phyloP scores from a whole-genome alignment of 345 rosid genomes.

The Psidium friedrichsthalianum region DNA sequence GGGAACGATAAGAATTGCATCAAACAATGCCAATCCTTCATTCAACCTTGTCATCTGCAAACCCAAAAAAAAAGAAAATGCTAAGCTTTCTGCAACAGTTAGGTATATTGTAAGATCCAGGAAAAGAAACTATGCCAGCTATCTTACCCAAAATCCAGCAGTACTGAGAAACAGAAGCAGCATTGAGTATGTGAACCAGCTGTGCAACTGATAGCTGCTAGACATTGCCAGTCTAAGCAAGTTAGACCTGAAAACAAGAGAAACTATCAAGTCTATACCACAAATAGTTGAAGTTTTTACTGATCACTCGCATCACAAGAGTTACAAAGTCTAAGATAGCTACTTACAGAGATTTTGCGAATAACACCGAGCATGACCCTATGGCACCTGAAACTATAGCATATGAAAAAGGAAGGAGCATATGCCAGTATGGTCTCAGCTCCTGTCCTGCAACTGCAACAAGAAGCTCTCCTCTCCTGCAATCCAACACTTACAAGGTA shows the following conservation, averaged over 20 bases:
- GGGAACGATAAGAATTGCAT: constrained; percentile 96
- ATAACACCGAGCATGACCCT: constrained; percentile 95
- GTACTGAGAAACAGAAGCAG: constrained; percentile 93
- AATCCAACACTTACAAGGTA: background rate
- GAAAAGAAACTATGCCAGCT: background rate
- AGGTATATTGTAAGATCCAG: background rate
- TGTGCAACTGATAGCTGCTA: constrained; percentile 70
- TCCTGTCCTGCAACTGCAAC: constrained; percentile 60
- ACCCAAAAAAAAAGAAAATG: background rate
- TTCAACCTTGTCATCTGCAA: constrained; percentile 92
- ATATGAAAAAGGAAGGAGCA: constrained; percentile 90
- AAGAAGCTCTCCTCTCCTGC: constrained; percentile 86
- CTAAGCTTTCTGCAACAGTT: background rate
- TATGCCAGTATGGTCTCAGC: constrained; percentile 67
- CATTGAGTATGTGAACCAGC: constrained; percentile 99
- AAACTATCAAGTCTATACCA: constrained; percentile 2
- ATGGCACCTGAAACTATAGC: constrained; percentile 96
- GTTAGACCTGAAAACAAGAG: constrained; percentile 53
- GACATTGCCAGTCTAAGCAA: constrained; percentile 91
- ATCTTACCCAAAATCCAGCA: constrained; percentile 93
- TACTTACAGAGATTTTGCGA: constrained; percentile 97
- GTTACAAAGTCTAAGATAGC: background rate
- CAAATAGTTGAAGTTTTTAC: background rate
- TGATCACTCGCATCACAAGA: background rate
- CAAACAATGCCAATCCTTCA: constrained; percentile 84